Evolutionary conservation across 2,329 filamentous ascomycete genomes (phyloP).

Genomic region (Torrubiella hemipterigena): DNA sequence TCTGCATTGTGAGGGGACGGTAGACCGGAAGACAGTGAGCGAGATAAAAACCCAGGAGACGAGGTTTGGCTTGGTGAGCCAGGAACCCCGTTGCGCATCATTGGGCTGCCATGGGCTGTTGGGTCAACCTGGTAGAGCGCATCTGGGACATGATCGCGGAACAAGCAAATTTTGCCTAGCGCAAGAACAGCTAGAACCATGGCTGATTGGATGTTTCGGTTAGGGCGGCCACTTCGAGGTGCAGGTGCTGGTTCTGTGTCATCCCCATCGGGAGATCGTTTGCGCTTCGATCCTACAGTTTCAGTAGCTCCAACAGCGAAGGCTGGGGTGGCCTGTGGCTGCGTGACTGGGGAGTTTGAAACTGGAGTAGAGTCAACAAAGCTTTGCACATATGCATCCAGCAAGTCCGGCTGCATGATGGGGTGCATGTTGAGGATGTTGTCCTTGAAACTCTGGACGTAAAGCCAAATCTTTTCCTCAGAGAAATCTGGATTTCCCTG

Average conservation of each 20-base stretch:
- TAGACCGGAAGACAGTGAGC: conserved; percentile 36
- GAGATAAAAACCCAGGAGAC: conserved; percentile 31
- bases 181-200: conserved; percentile 75
- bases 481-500: conserved; percentile 44
- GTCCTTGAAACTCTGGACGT: conserved; percentile 45
- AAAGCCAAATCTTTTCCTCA: conserved; percentile 34
- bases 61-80: conserved; percentile 44
- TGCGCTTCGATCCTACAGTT: conserved; percentile 35
- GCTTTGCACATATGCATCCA: conserved; percentile 39
- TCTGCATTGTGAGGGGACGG: conserved; percentile 42
- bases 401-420: conserved; percentile 40
- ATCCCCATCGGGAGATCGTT: conserved; percentile 36
- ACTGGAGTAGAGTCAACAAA: conserved; percentile 37
- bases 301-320: conserved; percentile 20
- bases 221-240: conserved; percentile 28
- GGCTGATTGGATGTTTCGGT: conserved; percentile 64
- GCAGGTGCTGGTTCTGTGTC: conserved; percentile 17
- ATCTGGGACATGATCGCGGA: conserved; percentile 42
- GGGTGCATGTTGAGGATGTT: conserved; percentile 56
- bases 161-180: conserved; percentile 67
- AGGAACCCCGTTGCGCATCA: conserved; percentile 36
- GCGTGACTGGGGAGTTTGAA: conserved; percentile 14
- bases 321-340: conserved; percentile 16
- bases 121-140: conserved; percentile 31
- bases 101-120: conserved; percentile 20